Evolutionary conservation across 352 stramenopile genomes (phyloP).

Genomic region (Globisporangium echinulatum): DNA sequence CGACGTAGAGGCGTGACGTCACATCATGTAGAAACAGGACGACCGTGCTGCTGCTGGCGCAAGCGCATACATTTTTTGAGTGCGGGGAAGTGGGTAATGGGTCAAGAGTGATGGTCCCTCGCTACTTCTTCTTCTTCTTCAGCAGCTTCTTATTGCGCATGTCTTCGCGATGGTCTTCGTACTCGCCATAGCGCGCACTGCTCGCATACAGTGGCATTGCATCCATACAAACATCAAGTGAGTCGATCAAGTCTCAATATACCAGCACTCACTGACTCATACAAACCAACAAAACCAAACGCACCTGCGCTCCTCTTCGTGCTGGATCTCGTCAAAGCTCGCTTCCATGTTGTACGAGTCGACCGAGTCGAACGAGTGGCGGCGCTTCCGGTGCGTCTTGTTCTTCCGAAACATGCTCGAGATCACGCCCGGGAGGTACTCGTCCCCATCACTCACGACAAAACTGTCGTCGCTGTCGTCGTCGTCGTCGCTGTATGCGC

Average conservation of each 20-base stretch:
- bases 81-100: too few relatives aligned
- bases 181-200: conserved; percentile 71
- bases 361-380: conserved; percentile 71
- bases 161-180: conserved; percentile 80
- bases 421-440: conserved; percentile 72
- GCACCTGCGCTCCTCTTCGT: conserved; percentile 80
- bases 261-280: too few relatives aligned
- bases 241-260: too few relatives aligned
- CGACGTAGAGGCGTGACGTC: too few relatives aligned
- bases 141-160: conserved; percentile 79
- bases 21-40: too few relatives aligned
- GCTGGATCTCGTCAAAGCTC: conserved; percentile 78
- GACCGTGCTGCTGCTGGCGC: too few relatives aligned
- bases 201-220: background rate
- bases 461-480: conserved; percentile 87
- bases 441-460: conserved; percentile 72
- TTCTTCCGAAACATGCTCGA: conserved; percentile 74
- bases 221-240: too few relatives aligned
- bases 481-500: conserved; percentile 76
- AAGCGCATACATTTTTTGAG: too few relatives aligned
- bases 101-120: too few relatives aligned
- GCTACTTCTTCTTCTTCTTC: conserved; percentile 54
- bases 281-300: background rate
- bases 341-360: conserved; percentile 86
- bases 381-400: conserved; percentile 32